Conservation (phyloP, 768 basidiomycete genomes). For the Suillus subluteus region DNA sequence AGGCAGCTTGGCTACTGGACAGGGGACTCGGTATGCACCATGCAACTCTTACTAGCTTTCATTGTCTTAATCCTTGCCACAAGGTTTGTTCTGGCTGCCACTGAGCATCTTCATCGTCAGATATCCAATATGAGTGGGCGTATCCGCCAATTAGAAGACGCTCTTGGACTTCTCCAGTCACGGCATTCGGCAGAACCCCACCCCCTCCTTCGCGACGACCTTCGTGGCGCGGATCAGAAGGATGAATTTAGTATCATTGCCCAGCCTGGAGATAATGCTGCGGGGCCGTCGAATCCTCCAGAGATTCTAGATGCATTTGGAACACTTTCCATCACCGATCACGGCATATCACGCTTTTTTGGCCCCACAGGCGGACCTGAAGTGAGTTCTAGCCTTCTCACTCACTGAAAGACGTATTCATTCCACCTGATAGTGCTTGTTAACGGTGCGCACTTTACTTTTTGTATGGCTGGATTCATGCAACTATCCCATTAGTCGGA, state of each 20-base stretch:
- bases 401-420: constrained; percentile 9
- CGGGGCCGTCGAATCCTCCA: constrained; percentile 22
- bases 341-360: constrained; percentile 65
- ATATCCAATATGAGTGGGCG: constrained; percentile 56
- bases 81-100: constrained; percentile 64
- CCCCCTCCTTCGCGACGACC: constrained; percentile 60
- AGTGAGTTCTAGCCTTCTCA: constrained; percentile 41
- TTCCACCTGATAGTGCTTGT: constrained; percentile 30
- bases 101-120: constrained; percentile 64
- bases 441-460: constrained; percentile 32
- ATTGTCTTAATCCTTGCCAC: constrained; percentile 12
- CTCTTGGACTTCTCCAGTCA: constrained; percentile 53
- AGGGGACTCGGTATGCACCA: constrained; percentile 63
- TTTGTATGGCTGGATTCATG: constrained; percentile 9
- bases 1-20: constrained; percentile 80
- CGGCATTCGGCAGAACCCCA: constrained; percentile 57
- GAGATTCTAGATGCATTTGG: constrained; percentile 62
- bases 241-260: constrained; percentile 28
- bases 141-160: constrained; percentile 65
- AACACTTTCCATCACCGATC: constrained; percentile 61
- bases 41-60: not conserved
- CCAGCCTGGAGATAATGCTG: constrained; percentile 26
- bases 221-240: constrained; percentile 38
- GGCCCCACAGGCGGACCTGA: constrained; percentile 71
- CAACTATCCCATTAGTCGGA: constrained; percentile 29